Evolutionary conservation across 2,329 filamentous ascomycete species (phyloP), one percentile per base, ranked within the genome.

Genomic region (Macrophomina phaseolina): DNA sequence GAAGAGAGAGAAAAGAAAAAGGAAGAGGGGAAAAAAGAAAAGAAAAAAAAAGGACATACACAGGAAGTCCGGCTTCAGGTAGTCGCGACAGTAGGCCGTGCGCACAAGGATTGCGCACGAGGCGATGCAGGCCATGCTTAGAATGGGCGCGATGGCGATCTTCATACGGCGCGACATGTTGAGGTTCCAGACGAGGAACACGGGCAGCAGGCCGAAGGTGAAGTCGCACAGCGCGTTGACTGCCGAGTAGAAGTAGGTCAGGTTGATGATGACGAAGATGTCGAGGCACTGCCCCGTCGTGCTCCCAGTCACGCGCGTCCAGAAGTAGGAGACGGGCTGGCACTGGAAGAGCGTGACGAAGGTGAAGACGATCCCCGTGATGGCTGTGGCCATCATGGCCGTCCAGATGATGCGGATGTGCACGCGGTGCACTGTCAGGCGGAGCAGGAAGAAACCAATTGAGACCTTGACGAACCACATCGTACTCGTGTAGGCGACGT

Each of bases 331-430:
- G 1, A 82, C 72, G 0, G 85, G 85, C 0, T 69, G 74, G 74
- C 85, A 87, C 70, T 86, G 84, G n/a, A 86, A 79, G 0, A 84
- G 69, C 5, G 83, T 79, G 67, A 84, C 72, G 71, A 85, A 81
- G 73, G 83, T 82, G 72, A 79, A 80, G 60, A 77, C 70, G 55
- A 77, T 67, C 53, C 76, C 76, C 70, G 80, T 82, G 7, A 77
- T 5, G 2, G 76, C 73, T 1, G 76, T 75, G 4, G 77, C 65
- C 5, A 65, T 58, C 70, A 81, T 81, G 36, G 78, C 74, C 23
- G 71, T 60, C 64, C 75, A 77, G 67, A 83, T 78, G 66, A 81
- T 76, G 67, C 71, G 74, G 16, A 63, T n/a, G 42, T 63, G 60
- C 23, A 51, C 45, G 18, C 18, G 55, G n/a, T 38, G 9, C n/a